Evolutionary conservation across 495 filamentous ascomycete genomes (phyloP), one percentile per base, ranked within the genome.

Genomic region (Penicillium coprophilum): DNA sequence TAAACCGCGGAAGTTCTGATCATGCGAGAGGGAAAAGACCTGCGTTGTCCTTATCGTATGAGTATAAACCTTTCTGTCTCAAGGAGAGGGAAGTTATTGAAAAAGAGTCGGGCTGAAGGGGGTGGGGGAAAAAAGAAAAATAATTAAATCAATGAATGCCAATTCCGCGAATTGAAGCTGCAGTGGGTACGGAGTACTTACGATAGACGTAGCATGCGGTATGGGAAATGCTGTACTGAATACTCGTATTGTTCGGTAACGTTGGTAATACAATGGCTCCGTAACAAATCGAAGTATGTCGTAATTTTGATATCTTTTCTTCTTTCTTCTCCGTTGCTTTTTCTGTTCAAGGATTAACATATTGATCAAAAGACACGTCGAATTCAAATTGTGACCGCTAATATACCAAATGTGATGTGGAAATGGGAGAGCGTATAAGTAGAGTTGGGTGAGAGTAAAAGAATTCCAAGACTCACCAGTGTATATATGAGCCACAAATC

Each of bases 91-190:
- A 56, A 20, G 46, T 47, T 31, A 17, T 47, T 50, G 32, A 41
- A 24, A 55, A 40, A 55, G 43, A 49, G 40, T 19, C 34, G 34
- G 20, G 13, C 46, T 46, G 38, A 44, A 54, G 52, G 60, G 54
- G 43, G 54, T n/a, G 23, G 23, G 2, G 7, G 28, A 20, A 23
- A 15, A 21, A 53, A 34, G 51, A 50, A 63, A 61, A 71, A 63
- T 55, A 65, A 66, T 66, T 60, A 62, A 65, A 63, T 66, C 58
- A 60, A 68, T 68, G 58, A 68, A 60, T 64, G 56, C 47, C 27
- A 64, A 59, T 61, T 59, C 59, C 52, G 56, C 56, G 61, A 58
- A 57, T 63, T 65, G 59, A 65, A 69, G 64, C 64, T 65, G 64
- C 59, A 68, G 67, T 65, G 66, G 64, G 59, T 65, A 62, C 41